Evolutionary conservation across 2,329 filamentous ascomycete species (phyloP), one percentile per base, ranked within the genome.

Genomic region (Ascochyta clinopodiicola): DNA sequence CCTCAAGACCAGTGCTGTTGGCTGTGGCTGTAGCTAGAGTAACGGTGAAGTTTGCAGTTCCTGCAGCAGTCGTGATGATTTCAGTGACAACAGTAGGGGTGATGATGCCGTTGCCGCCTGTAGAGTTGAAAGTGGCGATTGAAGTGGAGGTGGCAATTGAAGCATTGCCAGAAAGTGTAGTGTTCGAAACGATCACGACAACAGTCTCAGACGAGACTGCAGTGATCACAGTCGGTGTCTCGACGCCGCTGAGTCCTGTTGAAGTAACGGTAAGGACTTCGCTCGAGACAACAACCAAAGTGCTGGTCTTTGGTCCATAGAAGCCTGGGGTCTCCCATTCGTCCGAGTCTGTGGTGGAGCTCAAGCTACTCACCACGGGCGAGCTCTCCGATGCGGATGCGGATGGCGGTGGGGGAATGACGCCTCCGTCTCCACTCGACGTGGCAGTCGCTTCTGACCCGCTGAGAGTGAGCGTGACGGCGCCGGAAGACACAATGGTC

Each of bases 161-260:
- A 4, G 38, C 37, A 12, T 39, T 49, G 6, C 51, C 56, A 15
- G 47, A 53, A n/a, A 57, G 34, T 3, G 51, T 59, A 12, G 57
- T 56, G 40, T 49, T 57, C 12, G 46, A 19, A 32, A 51, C 56
- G 44, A 17, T 43, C 31, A 37, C 54, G 1, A 50, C 31, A 17
- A 49, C 22, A 9, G 51, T 55, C 40, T 50, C 40, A 17, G 51
- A 55, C 1, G 51, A 54, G 10, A 49, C 32, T 17, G 51, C 35
- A 36, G 51, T 54, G 19, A 48, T 40, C 0, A 49, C 44, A 21
- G 50, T 55, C 19, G 60, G 49, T 13, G 36, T 49, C 49, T 61
- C 52, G 2, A 61, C 51, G 12, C 57, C 55, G 17, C 25, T 38
- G 12, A 51, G 40, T 4, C 60, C 60, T 10, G 63, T 68, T 15